Conservation (phyloP, 495 filamentous ascomycete genomes). For the Penicillium pulvis region DNA sequence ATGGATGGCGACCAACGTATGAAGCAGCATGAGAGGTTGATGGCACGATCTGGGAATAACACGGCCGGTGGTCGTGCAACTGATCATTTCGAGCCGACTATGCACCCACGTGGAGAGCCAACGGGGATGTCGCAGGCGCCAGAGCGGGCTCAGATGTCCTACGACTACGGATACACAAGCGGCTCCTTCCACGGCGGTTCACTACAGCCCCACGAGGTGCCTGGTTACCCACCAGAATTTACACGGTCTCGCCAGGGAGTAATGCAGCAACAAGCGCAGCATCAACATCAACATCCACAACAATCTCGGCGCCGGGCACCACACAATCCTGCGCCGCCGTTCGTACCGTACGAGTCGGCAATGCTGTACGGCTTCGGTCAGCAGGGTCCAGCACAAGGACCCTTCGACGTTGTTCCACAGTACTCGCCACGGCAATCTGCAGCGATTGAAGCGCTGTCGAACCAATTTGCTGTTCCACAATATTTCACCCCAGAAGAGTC, state of each 20-base stretch:
- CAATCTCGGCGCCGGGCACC: conserved; percentile 15
- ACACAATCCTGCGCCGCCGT: conserved; percentile 20
- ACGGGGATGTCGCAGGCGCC: conserved; percentile 37
- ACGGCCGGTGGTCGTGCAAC: conserved; percentile 28
- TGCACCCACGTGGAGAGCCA: conserved; percentile 41
- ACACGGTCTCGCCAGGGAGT: conserved; percentile 22
- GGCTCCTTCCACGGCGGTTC: conserved; percentile 39
- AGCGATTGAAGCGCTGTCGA: conserved; percentile 76
- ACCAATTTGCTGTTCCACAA: conserved; percentile 68
- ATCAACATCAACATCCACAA: conserved; percentile 28
- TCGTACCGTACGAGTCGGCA: conserved; percentile 59
- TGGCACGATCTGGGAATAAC: conserved; percentile 28
- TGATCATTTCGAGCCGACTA: conserved; percentile 40
- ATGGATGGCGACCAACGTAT: conserved; percentile 73
- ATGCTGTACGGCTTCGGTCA: conserved; percentile 83
- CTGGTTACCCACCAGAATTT: conserved; percentile 46
- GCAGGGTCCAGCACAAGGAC: conserved; percentile 62
- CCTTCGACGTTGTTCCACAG: conserved; percentile 79
- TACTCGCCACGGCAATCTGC: conserved; percentile 78
- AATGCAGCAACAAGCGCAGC: conserved; percentile 9
- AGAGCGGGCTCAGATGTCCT: conserved; percentile 36
- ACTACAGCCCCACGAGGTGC: conserved; percentile 47
- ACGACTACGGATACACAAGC: conserved; percentile 50
- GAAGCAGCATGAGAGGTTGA: conserved; percentile 65
- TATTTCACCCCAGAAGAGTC: conserved; percentile 76